Evolutionary conservation across 1,139 yeast genomes (phyloP).

Genomic region (Debaryomyces fabryi): DNA sequence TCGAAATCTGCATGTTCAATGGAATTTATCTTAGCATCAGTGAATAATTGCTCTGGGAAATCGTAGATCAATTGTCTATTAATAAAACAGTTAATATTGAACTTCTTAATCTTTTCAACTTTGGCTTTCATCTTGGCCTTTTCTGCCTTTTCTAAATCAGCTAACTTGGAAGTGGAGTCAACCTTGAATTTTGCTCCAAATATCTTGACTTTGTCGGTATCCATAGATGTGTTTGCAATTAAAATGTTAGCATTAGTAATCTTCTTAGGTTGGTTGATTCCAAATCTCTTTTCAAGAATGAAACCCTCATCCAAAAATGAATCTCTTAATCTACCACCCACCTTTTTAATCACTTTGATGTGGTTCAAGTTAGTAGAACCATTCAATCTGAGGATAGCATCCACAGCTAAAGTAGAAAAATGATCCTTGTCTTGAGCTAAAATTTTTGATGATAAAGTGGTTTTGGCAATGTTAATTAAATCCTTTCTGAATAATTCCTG

Average conservation of each 20-base stretch:
- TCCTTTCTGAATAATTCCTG: slow-evolving; percentile 71
- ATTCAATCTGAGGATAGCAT: slow-evolving; percentile 87
- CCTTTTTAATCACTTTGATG: slow-evolving; percentile 89
- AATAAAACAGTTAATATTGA: slow-evolving; percentile 85
- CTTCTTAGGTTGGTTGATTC: slow-evolving; percentile 89
- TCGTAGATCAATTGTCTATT: slow-evolving; percentile 96
- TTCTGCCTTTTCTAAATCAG: slow-evolving; percentile 95
- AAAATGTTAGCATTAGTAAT: slow-evolving; percentile 83
- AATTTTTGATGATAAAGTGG: slow-evolving; percentile 92
- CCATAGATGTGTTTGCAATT: slow-evolving; percentile 95
- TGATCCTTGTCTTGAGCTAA: slow-evolving; percentile 92
- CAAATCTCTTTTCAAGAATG: slow-evolving; percentile 87
- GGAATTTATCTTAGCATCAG: slow-evolving; percentile 85
- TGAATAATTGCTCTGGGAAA: slow-evolving; percentile 94
- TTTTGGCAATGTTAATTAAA: slow-evolving; percentile 82
- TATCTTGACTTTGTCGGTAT: slow-evolving; percentile 94
- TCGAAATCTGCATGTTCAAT: slow-evolving; percentile 99
- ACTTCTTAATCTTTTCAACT: slow-evolving; percentile 82
- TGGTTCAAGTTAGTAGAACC: slow-evolving; percentile 95
- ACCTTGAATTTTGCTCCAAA: slow-evolving; percentile 98
- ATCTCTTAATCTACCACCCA: slow-evolving; percentile 90
- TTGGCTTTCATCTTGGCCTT: slow-evolving; percentile 88
- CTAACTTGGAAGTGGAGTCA: slow-evolving; percentile 91
- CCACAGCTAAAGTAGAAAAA: slow-evolving; percentile 89
- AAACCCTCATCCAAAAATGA: slow-evolving; percentile 96